Evolutionary conservation across 331 rosid genomes (phyloP).

Genomic region (Pyracantha coccinea): DNA sequence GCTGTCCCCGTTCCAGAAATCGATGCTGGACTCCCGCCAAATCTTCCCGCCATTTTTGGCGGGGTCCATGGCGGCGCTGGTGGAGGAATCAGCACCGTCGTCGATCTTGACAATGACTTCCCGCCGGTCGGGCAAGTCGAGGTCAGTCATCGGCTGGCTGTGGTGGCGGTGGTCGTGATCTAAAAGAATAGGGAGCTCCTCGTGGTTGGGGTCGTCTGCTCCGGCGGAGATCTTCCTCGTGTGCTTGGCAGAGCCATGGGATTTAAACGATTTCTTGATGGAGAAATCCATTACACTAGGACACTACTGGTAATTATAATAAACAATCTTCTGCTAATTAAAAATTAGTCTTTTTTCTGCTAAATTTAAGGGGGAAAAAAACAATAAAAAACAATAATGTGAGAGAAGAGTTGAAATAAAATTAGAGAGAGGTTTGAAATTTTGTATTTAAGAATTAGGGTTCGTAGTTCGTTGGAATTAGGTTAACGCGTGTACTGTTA

Average conservation of each 20-base stretch:
- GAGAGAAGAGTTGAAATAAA: neutral
- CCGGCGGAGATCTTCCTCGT: slow-evolving; percentile 28
- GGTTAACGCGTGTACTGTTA: slow-evolving; percentile 18
- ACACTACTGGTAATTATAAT: neutral
- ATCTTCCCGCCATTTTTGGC: slow-evolving; percentile 2
- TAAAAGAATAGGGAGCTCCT: slow-evolving; percentile 48
- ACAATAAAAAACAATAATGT: neutral
- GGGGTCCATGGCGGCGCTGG: neutral
- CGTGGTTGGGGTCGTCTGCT: slow-evolving; percentile 18
- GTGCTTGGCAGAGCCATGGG: slow-evolving; percentile 31
- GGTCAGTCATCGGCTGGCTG: neutral
- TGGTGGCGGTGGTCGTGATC: slow-evolving; percentile 9
- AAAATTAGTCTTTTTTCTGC: neutral
- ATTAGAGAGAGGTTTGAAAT: neutral
- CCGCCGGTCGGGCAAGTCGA: slow-evolving; percentile 2
- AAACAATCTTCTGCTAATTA: neutral
- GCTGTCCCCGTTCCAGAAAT: slow-evolving; percentile 33
- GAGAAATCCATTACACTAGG: slow-evolving; percentile 35
- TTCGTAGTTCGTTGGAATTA: neutral
- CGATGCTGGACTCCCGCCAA: slow-evolving; percentile 52
- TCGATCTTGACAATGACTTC: slow-evolving; percentile 55
- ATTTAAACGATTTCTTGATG: slow-evolving; percentile 46
- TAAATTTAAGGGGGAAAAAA: neutral
- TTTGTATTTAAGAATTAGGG: neutral
- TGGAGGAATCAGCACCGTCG: slow-evolving; percentile 11